A percentile compares a stretch with the other conserved stretches of the same genome.
These are phyloP conservation scores for Aspergillus phoenicis DNA, from an alignment of 2,329 filamentous ascomycete genomes.

Conservation along the genomic window DNA sequence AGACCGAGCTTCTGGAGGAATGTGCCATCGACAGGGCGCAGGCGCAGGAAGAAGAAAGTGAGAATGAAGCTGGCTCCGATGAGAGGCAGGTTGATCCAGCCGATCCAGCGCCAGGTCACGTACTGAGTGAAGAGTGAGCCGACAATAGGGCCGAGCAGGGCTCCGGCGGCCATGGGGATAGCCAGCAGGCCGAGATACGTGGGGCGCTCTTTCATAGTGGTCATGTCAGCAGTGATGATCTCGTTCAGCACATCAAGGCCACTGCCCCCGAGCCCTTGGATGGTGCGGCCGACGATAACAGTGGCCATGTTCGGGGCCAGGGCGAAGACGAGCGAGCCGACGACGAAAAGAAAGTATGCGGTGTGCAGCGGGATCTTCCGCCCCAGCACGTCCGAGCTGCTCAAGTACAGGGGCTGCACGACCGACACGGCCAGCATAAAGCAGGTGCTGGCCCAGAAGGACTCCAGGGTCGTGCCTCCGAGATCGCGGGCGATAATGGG, in stretches of 20 bases:
- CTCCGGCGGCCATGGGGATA: slow-evolving; percentile 68
- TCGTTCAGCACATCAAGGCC: slow-evolving; percentile 1
- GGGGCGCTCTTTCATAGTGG: slow-evolving; percentile 46
- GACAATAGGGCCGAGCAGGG: slow-evolving; percentile 43
- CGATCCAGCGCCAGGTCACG: slow-evolving; percentile 60
- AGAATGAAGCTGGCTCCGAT: slow-evolving; percentile 27
- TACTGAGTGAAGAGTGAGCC: slow-evolving; percentile 29
- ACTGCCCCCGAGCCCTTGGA: slow-evolving; percentile 6
- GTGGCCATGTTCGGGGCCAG: slow-evolving; percentile 16
- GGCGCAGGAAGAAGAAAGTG: slow-evolving; percentile 54
- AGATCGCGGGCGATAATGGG: slow-evolving; percentile 23
- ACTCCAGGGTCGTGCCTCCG: slow-evolving; percentile 19
- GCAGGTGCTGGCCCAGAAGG: slow-evolving; percentile 25
- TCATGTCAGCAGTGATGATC: slow-evolving; percentile 42
- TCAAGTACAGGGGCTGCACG: slow-evolving; percentile 23
- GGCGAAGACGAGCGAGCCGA: slow-evolving; percentile 47
- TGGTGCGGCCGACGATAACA: slow-evolving; percentile 5
- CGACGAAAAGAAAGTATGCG: slow-evolving; percentile 46
- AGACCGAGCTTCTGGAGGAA: slow-evolving; percentile 51
- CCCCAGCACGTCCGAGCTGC: slow-evolving; percentile 34
- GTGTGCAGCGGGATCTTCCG: slow-evolving; percentile 38
- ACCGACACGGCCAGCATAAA: slow-evolving; percentile 18
- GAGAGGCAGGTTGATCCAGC: slow-evolving; percentile 66
- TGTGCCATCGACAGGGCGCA: slow-evolving; percentile 50
- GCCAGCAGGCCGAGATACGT: slow-evolving; percentile 66